These are phyloP conservation scores for Xylaria sp. DNA, from an alignment of 2,329 filamentous ascomycete species.

Conservation along the genomic window DNA sequence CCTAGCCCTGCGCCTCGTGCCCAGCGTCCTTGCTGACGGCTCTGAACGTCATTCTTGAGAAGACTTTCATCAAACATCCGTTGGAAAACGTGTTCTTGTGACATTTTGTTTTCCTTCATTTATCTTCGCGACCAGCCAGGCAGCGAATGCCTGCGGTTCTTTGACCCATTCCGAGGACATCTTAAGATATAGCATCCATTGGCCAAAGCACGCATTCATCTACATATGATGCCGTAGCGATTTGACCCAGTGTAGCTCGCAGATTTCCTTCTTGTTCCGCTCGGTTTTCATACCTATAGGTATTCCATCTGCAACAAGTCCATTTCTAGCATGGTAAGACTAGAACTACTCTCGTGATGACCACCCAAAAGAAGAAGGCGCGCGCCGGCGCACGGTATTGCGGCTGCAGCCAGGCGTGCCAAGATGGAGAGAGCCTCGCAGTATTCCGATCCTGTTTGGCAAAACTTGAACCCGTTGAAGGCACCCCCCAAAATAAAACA, in stretches of 20 bases:
- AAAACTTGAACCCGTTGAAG: slow-evolving; percentile 41
- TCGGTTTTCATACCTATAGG: slow-evolving; percentile 29
- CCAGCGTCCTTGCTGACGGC: slow-evolving; percentile 12
- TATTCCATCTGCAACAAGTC: slow-evolving; percentile 29
- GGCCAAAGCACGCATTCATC: slow-evolving; percentile 33
- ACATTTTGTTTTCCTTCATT: slow-evolving; percentile 27
- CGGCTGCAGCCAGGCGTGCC: slow-evolving; percentile 36
- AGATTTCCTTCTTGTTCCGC: slow-evolving; percentile 15
- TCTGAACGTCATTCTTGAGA: slow-evolving; percentile 7
- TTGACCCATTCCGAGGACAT: slow-evolving; percentile 26
- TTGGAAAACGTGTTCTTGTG: slow-evolving; percentile 26
- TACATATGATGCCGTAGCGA: slow-evolving; percentile 37
- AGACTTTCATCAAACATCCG: slow-evolving; percentile 12
- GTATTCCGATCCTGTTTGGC: slow-evolving; percentile 38
- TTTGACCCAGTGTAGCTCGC: slow-evolving; percentile 34
- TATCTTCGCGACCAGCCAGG: slow-evolving; percentile 26
- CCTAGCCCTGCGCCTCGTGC: slow-evolving; percentile 7
- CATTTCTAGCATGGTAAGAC: slow-evolving; percentile 43
- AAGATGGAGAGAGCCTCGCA: slow-evolving; percentile 40
- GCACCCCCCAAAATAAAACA: slow-evolving; percentile 57
- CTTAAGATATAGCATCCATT: slow-evolving; percentile 26
- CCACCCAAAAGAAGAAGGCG: slow-evolving; percentile 42
- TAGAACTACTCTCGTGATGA: slow-evolving; percentile 40
- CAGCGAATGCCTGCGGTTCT: slow-evolving; percentile 20
- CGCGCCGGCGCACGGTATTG: slow-evolving; percentile 35